A percentile compares a stretch with the other conserved stretches of the same genome.
These are phyloP conservation scores for Neofusicoccum laricinum DNA, from an alignment of 2,329 filamentous ascomycete species.

Conservation along the genomic window DNA sequence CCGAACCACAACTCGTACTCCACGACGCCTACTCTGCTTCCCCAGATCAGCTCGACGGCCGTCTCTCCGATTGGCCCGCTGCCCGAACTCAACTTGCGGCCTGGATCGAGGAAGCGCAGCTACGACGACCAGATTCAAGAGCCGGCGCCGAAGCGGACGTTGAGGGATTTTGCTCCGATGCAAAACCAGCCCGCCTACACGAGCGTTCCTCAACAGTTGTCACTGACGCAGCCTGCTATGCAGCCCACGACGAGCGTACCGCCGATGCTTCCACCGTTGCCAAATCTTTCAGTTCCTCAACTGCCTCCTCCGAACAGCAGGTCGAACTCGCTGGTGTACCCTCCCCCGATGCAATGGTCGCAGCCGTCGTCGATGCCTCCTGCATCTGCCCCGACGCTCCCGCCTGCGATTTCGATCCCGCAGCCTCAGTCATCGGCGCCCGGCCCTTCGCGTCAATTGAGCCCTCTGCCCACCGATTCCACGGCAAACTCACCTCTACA, in stretches of 20 bases:
- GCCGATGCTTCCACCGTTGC: constrained; percentile 59
- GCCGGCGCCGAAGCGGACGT: constrained; percentile 53
- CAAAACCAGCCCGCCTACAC: constrained; percentile 1
- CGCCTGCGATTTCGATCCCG: constrained; percentile 22
- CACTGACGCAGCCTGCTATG: constrained; percentile 21
- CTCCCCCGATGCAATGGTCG: constrained; percentile 54
- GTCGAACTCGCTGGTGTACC: constrained; percentile 76
- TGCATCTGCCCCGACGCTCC: constrained; percentile 27
- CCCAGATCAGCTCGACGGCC: constrained; percentile 40
- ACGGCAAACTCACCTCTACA: constrained; percentile 66
- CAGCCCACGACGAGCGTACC: constrained; percentile 24
- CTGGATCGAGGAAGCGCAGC: constrained; percentile 54
- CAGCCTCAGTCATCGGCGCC: constrained; percentile 28
- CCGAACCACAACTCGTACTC: constrained; percentile 42
- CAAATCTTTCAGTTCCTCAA: constrained; percentile 65
- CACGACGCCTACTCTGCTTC: constrained; percentile 38
- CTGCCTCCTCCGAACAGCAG: constrained; percentile 46
- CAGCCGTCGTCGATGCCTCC: constrained; percentile 40
- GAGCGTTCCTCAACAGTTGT: constrained; percentile 20
- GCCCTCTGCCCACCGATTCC: constrained; percentile 50
- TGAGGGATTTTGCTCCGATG: constrained; percentile 7
- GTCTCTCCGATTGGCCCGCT: constrained; percentile 44
- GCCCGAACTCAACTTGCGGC: constrained; percentile 38
- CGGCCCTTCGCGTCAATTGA: constrained; percentile 45
- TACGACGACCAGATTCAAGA: constrained; percentile 55